Base-by-base conservation (phyloP, 768 basidiomycete genomes). In the Pisolithus orientalis region DNA sequence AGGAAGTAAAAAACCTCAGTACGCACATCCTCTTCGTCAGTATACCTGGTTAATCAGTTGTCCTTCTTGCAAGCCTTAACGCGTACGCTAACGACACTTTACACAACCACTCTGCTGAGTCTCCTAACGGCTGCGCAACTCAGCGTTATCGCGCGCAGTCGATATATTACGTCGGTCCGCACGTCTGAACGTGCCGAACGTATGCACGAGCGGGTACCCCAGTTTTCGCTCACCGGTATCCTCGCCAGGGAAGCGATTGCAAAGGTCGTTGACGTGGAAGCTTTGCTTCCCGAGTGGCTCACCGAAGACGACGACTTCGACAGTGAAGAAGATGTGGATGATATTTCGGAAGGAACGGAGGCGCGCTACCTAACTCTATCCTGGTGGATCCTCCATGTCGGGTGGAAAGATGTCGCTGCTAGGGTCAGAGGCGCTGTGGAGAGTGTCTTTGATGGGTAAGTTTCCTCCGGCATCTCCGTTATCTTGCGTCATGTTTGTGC, bases 381-480 rank as follows among this genome's bases (percentile, higher is more conserved):
- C 38, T 97, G 93, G 92, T 95, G 93, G 92, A 73, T 95, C 9
- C 61, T 95, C 51, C 85, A 96, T 62, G 86, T 92, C 4, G 93
- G 94, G 0, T 95, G 94, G 93, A 88, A 85, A 58, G 85, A 86
- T 53, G 77, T 97, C 0, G 83, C 80, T 0, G 82, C 83, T 57
- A 73, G 89, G 38, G 87, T 94, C 0, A 70, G 84, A 58, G 70
- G 77, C 32, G 86, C 80, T 0, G 90, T 94, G 0, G 85, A 90
- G 60, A 85, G 85, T 53, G 90, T 89, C 0, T 90, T 96, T 52
- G 85, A 90, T 49, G 81, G 82, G 94, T 94, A 54, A 57, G 88
- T 10, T 21, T 11, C 13, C 31, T 24, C 3, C 13, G 5, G 44
- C 31, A 2, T 47, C 25, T 34, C 16, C 14, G 14, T 16, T 25